phyloP scores from a whole-genome alignment of 352 stramenopile species.

The Phytophthora constricta region DNA sequence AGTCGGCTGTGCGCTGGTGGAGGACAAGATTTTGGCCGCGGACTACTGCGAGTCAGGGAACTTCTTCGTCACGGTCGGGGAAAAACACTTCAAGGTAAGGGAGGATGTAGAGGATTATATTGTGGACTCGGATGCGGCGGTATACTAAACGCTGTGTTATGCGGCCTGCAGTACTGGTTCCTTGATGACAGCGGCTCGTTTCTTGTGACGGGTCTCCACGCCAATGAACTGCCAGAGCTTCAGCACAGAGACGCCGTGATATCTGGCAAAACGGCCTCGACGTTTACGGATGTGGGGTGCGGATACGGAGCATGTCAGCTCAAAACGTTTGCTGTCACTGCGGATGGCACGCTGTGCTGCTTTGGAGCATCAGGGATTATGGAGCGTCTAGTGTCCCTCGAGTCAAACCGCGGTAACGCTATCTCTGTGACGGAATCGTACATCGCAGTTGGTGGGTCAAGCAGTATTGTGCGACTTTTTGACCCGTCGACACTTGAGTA shows the following conservation, averaged over 20 bases:
- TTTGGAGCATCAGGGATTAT: conserved; percentile 78
- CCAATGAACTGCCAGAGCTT: conserved; percentile 70
- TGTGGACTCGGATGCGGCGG: background rate
- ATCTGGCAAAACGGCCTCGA: conserved; percentile 64
- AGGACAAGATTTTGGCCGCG: conserved; percentile 75
- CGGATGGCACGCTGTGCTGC: conserved; percentile 77
- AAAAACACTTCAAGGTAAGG: conserved; percentile 80
- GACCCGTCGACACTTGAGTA: conserved; percentile 79
- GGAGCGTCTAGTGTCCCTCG: conserved; percentile 78
- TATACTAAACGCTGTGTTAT: conserved; percentile 3
- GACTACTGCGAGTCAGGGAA: conserved; percentile 76
- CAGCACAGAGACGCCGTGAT: conserved; percentile 63
- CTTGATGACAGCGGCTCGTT: conserved; percentile 61
- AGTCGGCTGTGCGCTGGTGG: conserved; percentile 55
- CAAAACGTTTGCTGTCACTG: conserved; percentile 79
- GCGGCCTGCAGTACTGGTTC: conserved; percentile 69
- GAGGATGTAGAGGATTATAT: background rate
- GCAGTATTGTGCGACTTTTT: conserved; percentile 74
- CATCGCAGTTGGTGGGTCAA: conserved; percentile 70
- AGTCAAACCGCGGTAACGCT: conserved; percentile 62
- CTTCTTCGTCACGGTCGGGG: conserved; percentile 85
- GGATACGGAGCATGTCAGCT: conserved; percentile 56
- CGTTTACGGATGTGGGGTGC: conserved; percentile 75
- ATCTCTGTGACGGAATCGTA: conserved; percentile 82
- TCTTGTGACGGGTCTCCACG: conserved; percentile 53